These are phyloP conservation scores for Knoxdaviesia capensis DNA, from an alignment of 2,329 filamentous ascomycete genomes.

Conservation along the genomic window DNA sequence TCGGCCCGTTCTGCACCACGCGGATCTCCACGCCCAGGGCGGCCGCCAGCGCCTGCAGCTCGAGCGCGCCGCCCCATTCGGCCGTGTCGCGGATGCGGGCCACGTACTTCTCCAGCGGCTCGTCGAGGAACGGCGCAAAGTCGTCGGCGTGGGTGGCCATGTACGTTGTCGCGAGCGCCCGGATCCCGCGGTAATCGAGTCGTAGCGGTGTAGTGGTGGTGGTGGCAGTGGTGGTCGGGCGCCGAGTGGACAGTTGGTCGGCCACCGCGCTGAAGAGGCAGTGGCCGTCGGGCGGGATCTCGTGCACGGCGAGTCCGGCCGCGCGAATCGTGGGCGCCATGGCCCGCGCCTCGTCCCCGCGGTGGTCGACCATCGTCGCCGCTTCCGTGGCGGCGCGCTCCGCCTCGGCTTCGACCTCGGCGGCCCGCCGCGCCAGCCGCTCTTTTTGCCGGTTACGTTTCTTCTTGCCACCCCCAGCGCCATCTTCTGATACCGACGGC, in stretches of 20 bases:
- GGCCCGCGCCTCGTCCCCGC: slow-evolving; percentile 44
- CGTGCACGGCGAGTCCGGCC: slow-evolving; percentile 48
- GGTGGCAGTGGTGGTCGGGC: slow-evolving; percentile 17
- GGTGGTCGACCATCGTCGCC: slow-evolving; percentile 49
- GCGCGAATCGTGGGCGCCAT: slow-evolving; percentile 49
- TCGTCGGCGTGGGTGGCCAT: slow-evolving; percentile 57
- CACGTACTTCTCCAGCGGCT: slow-evolving; percentile 53
- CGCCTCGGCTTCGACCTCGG: slow-evolving; percentile 55
- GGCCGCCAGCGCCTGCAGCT: slow-evolving; percentile 67
- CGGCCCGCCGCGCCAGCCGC: slow-evolving; percentile 69
- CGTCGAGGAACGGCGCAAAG: slow-evolving; percentile 74
- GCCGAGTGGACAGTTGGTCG: slow-evolving; percentile 40
- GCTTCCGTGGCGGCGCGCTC: slow-evolving; percentile 58
- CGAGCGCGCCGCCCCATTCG: slow-evolving; percentile 90
- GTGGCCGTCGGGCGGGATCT: slow-evolving; percentile 80
- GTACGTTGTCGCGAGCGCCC: slow-evolving; percentile 55
- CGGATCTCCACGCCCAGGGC: slow-evolving; percentile 64
- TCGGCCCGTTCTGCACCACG: slow-evolving; percentile 67
- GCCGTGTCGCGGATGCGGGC: slow-evolving; percentile 66
- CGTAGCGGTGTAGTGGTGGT: slow-evolving; percentile 13
- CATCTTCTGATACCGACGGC: no score
- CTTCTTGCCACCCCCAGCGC: slow-evolving; percentile 18
- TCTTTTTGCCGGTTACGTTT: slow-evolving; percentile 88
- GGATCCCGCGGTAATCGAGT: slow-evolving; percentile 42
- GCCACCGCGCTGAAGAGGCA: slow-evolving; percentile 87